These are phyloP conservation scores for Deakozyma indianensis DNA, from an alignment of 805 yeast genomes.

Conservation along the genomic window DNA sequence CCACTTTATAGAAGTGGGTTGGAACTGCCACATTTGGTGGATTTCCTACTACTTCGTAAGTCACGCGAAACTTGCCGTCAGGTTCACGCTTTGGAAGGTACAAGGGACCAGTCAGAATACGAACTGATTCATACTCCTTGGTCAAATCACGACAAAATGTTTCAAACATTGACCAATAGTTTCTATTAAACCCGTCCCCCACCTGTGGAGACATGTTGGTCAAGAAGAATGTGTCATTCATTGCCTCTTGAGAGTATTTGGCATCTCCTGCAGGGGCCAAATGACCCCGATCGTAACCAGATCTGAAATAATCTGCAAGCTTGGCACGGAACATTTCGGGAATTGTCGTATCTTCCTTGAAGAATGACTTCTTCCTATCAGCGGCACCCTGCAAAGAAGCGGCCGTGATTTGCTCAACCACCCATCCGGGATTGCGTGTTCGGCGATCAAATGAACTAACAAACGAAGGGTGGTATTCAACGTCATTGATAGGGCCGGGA, in stretches of 20 bases:
- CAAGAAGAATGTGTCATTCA: conserved; percentile 86
- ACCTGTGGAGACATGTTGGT: conserved; percentile 95
- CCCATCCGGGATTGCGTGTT: conserved; percentile 65
- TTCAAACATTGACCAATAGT: conserved; percentile 96
- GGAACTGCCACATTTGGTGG: conserved; percentile 97
- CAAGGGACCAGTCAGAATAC: conserved; percentile 88
- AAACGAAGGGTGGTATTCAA: conserved; percentile 59
- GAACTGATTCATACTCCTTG: conserved; percentile 51
- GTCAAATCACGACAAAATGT: conserved; percentile 74
- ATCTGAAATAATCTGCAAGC: conserved; percentile 76
- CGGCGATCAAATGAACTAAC: conserved; percentile 77
- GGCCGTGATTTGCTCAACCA: conserved; percentile 73
- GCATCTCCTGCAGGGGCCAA: conserved; percentile 98
- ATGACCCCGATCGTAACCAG: conserved; percentile 95
- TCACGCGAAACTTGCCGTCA: conserved; percentile 76
- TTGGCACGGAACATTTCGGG: conserved; percentile 66
- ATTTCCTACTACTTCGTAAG: conserved; percentile 87
- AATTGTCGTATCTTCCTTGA: conserved; percentile 73
- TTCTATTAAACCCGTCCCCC: conserved; percentile 94
- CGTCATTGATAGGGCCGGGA: conserved; percentile 89
- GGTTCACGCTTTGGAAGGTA: conserved; percentile 67
- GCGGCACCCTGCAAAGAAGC: conserved; percentile 38
- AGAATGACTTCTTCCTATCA: conserved; percentile 68
- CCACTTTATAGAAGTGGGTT: conserved; percentile 85
- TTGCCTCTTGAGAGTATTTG: conserved; percentile 74